Evolutionary conservation across 305 asterid species (phyloP).

Genomic region (Andrographis paniculata): DNA sequence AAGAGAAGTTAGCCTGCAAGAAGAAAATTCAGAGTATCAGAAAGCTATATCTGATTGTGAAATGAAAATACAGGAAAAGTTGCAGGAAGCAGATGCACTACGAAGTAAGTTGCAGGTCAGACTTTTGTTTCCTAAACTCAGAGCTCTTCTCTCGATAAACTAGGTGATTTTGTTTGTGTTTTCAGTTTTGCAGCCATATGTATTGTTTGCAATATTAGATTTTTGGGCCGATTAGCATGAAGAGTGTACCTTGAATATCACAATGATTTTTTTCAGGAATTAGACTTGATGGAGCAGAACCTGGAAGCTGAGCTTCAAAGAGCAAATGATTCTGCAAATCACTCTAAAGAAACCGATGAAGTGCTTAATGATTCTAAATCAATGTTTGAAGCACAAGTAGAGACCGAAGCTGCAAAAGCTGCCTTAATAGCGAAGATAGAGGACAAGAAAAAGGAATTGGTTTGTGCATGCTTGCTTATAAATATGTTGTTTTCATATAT

Average conservation of each 20-base stretch:
- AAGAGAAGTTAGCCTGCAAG: constrained; percentile 65
- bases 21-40: constrained; percentile 80
- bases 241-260: too few relatives aligned
- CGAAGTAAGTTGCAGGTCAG: constrained; percentile 65
- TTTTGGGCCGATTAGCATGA: too few relatives aligned
- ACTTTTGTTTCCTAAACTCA: constrained; percentile 14
- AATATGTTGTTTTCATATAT: constrained; percentile 48
- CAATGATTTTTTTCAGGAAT: constrained; percentile 49
- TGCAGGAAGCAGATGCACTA: constrained; percentile 61
- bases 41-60: constrained; percentile 57
- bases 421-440: constrained; percentile 31
- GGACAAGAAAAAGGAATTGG: constrained; percentile 69
- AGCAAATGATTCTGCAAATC: constrained; percentile 29
- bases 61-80: constrained; percentile 60
- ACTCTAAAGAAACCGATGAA: constrained; percentile 32
- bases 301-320: constrained; percentile 50
- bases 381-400: constrained; percentile 54
- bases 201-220: too few relatives aligned
- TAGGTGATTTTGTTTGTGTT: too few relatives aligned
- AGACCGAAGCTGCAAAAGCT: background rate
- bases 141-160: background rate
- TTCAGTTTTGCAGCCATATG: too few relatives aligned
- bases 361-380: constrained; percentile 27
- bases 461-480: constrained; percentile 20
- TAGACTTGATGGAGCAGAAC: constrained; percentile 50